These are phyloP conservation scores for Nectriaceae sp. DNA, from an alignment of 2,329 filamentous ascomycete genomes.

Conservation along the genomic window DNA sequence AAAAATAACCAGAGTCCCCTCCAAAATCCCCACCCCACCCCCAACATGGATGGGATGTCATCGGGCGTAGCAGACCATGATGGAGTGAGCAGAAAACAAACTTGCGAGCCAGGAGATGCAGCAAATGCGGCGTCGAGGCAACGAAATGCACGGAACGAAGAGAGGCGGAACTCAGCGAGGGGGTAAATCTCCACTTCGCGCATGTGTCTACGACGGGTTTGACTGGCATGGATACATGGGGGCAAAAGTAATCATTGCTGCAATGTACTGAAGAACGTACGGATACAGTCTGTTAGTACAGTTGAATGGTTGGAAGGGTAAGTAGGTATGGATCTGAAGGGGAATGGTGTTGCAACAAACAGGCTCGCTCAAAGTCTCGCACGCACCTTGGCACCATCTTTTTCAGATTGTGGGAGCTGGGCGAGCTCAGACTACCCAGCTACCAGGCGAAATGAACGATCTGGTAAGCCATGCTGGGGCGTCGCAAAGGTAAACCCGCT, in stretches of 20 bases:
- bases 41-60: conserved; percentile 14
- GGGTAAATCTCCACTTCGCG: neutral
- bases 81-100: neutral
- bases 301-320: neutral
- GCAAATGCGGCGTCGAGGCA: neutral
- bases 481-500: neutral
- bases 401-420: neutral
- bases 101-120: neutral
- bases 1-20: conserved; percentile 11
- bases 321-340: neutral
- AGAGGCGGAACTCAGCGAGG: neutral
- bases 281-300: neutral
- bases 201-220: neutral
- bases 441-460: neutral
- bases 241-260: neutral
- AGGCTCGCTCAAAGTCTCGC: too few relatives aligned
- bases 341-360: neutral
- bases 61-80: conserved; percentile 6
- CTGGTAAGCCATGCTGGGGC: neutral
- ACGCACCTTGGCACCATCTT: neutral
- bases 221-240: neutral
- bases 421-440: neutral
- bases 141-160: neutral
- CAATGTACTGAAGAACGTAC: neutral
- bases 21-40: conserved; percentile 11